These are phyloP conservation scores for Salix caprea DNA, from an alignment of 345 rosid species.

Conservation along the genomic window DNA sequence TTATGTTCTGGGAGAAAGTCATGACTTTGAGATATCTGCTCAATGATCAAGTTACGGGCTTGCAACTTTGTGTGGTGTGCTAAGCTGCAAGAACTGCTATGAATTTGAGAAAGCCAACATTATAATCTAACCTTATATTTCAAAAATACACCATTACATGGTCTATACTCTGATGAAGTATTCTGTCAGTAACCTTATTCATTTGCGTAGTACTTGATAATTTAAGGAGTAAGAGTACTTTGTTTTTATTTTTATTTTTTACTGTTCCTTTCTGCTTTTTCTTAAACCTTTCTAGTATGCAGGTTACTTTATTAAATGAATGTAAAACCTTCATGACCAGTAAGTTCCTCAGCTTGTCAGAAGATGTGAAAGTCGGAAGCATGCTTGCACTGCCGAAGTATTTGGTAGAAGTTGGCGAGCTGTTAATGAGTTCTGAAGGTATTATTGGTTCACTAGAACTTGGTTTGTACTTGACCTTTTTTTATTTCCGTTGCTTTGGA, in stretches of 20 bases:
- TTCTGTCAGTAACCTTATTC: background rate
- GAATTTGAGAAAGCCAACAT: background rate
- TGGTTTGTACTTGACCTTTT: background rate
- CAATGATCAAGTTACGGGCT: no score
- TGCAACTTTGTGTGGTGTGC: no score
- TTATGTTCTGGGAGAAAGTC: background rate
- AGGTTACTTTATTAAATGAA: slow-evolving; percentile 3
- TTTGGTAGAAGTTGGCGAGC: slow-evolving; percentile 8
- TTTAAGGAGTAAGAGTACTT: background rate
- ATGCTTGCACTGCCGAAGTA: background rate
- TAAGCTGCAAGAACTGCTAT: background rate
- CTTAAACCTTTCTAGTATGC: background rate
- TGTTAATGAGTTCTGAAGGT: background rate
- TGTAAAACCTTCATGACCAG: slow-evolving; percentile 4
- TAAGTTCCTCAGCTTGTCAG: background rate
- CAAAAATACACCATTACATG: background rate
- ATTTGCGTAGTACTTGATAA: background rate
- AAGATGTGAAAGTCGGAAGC: background rate
- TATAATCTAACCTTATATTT: background rate
- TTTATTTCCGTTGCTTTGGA: background rate
- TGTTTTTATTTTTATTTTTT: no score
- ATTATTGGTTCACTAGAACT: background rate
- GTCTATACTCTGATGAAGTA: background rate
- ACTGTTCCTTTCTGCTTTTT: no score
- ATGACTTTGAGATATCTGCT: background rate